Evolutionary conservation across 2,329 filamentous ascomycete species (phyloP), one percentile per base, ranked within the genome.

Genomic region (Canariomyces notabilis): DNA sequence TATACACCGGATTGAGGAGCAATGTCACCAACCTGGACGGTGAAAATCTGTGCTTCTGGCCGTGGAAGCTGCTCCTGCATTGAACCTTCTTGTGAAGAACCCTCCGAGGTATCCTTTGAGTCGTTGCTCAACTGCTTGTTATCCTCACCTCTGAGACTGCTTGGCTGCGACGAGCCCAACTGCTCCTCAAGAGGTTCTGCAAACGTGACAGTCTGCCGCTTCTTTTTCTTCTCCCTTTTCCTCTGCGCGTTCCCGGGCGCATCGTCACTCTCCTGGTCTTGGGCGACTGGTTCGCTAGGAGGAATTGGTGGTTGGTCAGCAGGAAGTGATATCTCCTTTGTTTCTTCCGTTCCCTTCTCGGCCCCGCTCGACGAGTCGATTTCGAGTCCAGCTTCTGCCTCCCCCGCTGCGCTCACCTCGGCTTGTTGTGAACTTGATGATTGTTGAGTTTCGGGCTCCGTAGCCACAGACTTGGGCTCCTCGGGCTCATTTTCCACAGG

Each of bases 171-270:
- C n/a, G 42, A 40, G 22, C 32, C 46, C 42, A 47, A 15, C 8
- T 50, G 53, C 48, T 54, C 52, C 29, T 50, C 46, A 20, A 52
- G 46, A 39, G 52, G 49, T 32, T 58, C 50, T 14, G 49, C 49
- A 31, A 56, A 54, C 18, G 41, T 52, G 19, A 56, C 51, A 21
- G 49, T 55, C 34, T 55, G 52, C 36, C 48, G 54, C 49, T 57
- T 56, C 37, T 64, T 61, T 49, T 61, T 63, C 54, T 64, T 64
- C 35, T 57, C 55, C 48, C 65, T 67, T 53, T 66, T 64, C 42
- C 53, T 51, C 45, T 65, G 65, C 44, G 51, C 48, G 9, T 8
- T 20, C 18, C 38, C 7, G 11, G 23, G 22, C 22, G 36, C 20
- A n/a, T 50, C 47, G 6, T 48, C 44, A 4, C 46, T 18, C 8